phyloP scores from a whole-genome alignment of 2,329 filamentous ascomycete species.

The Fusarium beomiforme region DNA sequence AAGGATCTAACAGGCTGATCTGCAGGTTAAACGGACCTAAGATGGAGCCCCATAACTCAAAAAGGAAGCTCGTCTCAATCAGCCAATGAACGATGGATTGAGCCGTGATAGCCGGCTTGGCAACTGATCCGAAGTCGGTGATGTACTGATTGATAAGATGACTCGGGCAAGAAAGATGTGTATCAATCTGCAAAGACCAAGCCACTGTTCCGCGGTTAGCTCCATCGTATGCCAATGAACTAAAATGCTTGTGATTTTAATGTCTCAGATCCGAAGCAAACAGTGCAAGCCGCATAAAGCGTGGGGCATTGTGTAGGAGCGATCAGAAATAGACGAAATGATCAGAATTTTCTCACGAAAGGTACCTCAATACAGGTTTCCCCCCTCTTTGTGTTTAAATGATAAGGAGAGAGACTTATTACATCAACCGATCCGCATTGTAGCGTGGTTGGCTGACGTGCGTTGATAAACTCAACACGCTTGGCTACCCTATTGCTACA shows the following conservation, averaged over 20 bases:
- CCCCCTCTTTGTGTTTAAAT: no score
- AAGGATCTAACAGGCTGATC: not conserved
- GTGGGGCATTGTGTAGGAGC: rapidly evolving
- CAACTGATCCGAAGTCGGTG: slow-evolving; percentile 18
- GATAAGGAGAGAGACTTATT: no score
- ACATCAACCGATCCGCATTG: rapidly evolving
- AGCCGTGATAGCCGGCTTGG: slow-evolving; percentile 26
- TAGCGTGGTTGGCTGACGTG: not conserved
- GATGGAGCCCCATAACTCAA: not conserved
- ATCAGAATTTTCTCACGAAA: no score
- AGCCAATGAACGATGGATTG: not conserved
- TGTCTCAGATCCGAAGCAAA: not conserved
- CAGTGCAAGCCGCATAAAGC: no score
- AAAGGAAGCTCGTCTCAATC: not conserved
- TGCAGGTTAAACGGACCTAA: not conserved
- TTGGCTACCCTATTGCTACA: not conserved
- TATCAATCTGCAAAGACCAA: slow-evolving; percentile 5
- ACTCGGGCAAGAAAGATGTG: not conserved
- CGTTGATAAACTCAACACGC: not conserved
- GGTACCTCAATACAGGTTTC: no score
- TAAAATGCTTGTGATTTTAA: not conserved
- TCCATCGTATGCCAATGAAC: not conserved
- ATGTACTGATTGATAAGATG: slow-evolving; percentile 31
- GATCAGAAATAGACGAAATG: rapidly evolving
- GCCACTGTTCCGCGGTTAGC: not conserved